Percentiles rank a stretch among this genome's conserved stretches.
Conservation (phyloP, 108 stramenopile species). For the Nannochloropsis oceanica region DNA sequence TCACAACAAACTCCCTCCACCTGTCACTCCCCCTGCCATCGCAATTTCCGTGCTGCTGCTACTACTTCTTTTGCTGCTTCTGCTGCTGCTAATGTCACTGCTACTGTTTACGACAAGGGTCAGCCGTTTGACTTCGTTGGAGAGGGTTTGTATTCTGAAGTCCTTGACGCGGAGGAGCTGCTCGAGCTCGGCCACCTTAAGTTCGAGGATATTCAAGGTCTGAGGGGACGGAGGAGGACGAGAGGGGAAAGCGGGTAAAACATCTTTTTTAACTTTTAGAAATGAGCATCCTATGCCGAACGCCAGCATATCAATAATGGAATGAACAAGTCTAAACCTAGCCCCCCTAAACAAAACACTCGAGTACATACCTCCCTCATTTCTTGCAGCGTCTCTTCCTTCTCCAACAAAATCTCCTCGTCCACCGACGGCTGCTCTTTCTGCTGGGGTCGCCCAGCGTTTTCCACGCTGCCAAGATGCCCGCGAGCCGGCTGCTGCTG, state of each 20-base stretch:
- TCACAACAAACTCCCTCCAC: no score
- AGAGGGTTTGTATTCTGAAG: slow-evolving; percentile 38
- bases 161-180: slow-evolving; percentile 50
- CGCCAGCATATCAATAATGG: neutral
- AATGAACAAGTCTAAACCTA: neutral
- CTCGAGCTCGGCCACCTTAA: slow-evolving; percentile 48
- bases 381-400: neutral
- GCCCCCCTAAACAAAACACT: neutral
- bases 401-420: neutral
- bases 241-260: neutral
- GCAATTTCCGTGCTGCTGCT: no score
- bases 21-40: no score
- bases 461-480: neutral
- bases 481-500: neutral
- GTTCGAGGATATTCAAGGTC: slow-evolving; percentile 47
- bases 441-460: neutral
- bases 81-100: no score
- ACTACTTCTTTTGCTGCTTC: no score
- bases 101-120: neutral
- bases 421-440: neutral
- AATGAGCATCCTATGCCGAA: neutral
- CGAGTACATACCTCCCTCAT: neutral
- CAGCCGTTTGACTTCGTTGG: neutral
- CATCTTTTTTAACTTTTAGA: neutral
- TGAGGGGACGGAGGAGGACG: slow-evolving; percentile 9